Evolutionary conservation across 2,329 filamentous ascomycete genomes (phyloP), one percentile per base, ranked within the genome.

Genomic region (Fusarium nelsonii): DNA sequence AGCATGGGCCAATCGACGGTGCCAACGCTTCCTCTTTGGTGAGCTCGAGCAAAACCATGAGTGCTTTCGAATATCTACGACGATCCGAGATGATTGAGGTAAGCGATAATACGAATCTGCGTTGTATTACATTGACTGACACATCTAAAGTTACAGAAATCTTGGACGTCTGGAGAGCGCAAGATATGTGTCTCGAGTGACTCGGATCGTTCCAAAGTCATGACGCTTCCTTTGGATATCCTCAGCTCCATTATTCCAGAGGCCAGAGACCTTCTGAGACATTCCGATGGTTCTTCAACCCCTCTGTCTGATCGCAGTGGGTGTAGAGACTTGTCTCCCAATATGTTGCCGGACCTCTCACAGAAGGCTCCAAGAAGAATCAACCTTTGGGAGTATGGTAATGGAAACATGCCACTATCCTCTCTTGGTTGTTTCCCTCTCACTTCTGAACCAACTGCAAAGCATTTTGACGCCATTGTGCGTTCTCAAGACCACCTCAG

Each of bases 61-160:
- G 68, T 26, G 68, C 58, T 12, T 70, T 70, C 15, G 65, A 70
- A 28, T 69, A 60, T 41, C 7, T 70, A 4, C 52, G 68, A 16
- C 65, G 62, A 14, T 18, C 62, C 3, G 68, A 70, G 28, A 50
- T 65, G 8, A 50, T 67, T 8, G 51, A 66, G 55, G 68, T 69
- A 53, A 40, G 44, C 5, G 16, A 3, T 40, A 9, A 7, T 4
- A 7, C 11, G 10, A 18, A 2, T 23, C 23, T 6, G 23, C 23
- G 4, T 8, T 7, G 2, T 4, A 49, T 28, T 4, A 8, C 2
- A 4, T 11, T 23, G 4, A 8, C 45, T 58, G 26, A 58, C 23
- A 51, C 4, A 8, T 11, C 28, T 6, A 10, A 10, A 70, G 68
- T 40, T 69, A 16, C 68, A 70, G 57, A 63, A 61, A 45, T 63